phyloP scores from a whole-genome alignment of 2,329 filamentous ascomycete species.

The Podosphaera aphanis region DNA sequence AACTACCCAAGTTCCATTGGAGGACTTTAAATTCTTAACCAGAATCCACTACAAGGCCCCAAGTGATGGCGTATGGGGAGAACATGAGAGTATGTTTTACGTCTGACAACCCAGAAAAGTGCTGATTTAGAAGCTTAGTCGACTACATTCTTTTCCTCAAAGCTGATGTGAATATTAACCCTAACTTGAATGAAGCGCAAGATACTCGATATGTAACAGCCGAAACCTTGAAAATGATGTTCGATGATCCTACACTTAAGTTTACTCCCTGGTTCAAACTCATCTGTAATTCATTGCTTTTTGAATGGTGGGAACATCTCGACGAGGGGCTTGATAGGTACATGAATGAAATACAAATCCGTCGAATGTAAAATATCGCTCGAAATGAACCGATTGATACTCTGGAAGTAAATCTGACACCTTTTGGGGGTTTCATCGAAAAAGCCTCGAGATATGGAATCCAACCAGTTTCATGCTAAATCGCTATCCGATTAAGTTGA shows the following conservation, averaged over 20 bases:
- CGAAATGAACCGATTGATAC: too few species aligned
- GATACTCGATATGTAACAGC: constrained; percentile 66
- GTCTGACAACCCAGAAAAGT: neutral
- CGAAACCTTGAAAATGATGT: constrained; percentile 64
- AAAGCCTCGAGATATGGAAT: too few species aligned
- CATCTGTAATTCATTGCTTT: constrained; percentile 92
- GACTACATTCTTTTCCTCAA: constrained; percentile 99
- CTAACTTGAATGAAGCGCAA: constrained; percentile 73
- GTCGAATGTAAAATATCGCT: constrained; percentile 39
- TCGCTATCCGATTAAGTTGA: too few species aligned
- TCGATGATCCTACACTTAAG: constrained; percentile 53
- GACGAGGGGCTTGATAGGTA: constrained; percentile 65
- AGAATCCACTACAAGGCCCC: constrained; percentile 96
- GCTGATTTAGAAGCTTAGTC: constrained; percentile 27
- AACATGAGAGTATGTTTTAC: constrained; percentile 66
- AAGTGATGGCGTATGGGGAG: constrained; percentile 93
- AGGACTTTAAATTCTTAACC: constrained; percentile 82
- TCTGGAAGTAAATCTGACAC: too few species aligned
- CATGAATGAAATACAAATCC: constrained; percentile 64
- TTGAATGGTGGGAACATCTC: constrained; percentile 87
- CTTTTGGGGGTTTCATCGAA: too few species aligned
- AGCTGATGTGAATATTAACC: constrained; percentile 61
- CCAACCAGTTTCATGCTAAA: too few species aligned
- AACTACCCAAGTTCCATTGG: constrained; percentile 64
- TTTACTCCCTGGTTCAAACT: constrained; percentile 99